Evolutionary conservation across 2,329 filamentous ascomycete genomes (phyloP).

Genomic region (Colletotrichum tamarilloi): DNA sequence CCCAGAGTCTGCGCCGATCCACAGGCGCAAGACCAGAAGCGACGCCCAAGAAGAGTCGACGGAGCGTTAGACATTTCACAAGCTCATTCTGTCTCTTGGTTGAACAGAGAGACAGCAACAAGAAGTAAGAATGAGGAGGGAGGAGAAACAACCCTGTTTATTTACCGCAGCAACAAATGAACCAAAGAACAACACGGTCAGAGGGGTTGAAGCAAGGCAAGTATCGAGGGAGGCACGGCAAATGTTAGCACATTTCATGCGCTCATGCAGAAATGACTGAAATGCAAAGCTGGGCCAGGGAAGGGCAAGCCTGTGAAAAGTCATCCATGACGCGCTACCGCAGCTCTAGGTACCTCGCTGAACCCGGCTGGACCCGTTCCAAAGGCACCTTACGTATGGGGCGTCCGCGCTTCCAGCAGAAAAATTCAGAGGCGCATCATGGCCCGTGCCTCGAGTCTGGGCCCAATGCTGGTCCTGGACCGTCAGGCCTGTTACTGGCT

Average conservation of each 20-base stretch:
- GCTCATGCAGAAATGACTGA: constrained; percentile 31
- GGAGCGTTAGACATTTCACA: constrained; percentile 53
- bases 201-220: neutral
- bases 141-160: neutral
- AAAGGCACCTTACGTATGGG: constrained; percentile 22
- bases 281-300: constrained; percentile 32
- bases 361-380: constrained; percentile 33
- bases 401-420: constrained; percentile 17
- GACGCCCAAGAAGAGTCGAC: constrained; percentile 47
- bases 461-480: constrained; percentile 9
- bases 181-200: neutral
- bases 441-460: constrained; percentile 16
- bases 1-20: constrained; percentile 37
- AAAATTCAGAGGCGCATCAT: constrained; percentile 22
- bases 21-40: constrained; percentile 43
- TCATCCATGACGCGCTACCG: constrained; percentile 52
- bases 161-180: constrained; percentile 9
- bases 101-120: constrained; percentile 25
- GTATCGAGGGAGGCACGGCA: constrained; percentile 15
- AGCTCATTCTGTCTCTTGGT: constrained; percentile 46
- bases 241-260: constrained; percentile 35
- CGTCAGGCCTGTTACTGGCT: neutral
- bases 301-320: constrained; percentile 44
- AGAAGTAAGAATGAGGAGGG: neutral
- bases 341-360: constrained; percentile 27